A percentile compares a stretch with the other conserved stretches of the same genome.
These are phyloP conservation scores for Pseudogymnoascus sp. DNA, from an alignment of 2,329 filamentous ascomycete genomes.

Conservation along the genomic window DNA sequence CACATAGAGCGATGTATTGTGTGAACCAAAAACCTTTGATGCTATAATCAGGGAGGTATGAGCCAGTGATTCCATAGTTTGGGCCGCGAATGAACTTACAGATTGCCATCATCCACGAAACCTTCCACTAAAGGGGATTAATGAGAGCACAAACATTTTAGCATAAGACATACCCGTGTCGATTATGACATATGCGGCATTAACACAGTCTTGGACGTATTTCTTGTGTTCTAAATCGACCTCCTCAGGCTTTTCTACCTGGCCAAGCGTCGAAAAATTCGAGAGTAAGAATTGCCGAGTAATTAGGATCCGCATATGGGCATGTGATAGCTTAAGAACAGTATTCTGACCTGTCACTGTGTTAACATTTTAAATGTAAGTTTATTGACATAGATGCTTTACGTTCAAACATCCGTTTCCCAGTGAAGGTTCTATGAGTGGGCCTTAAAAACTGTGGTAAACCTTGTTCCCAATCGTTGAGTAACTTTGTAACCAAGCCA, in stretches of 20 bases:
- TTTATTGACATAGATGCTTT: constrained; percentile 37
- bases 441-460: constrained; percentile 31
- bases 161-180: constrained; percentile 32
- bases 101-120: neutral
- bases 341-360: constrained; percentile 42
- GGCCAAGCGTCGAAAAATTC: constrained; percentile 31
- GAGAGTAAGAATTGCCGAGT: constrained; percentile 46
- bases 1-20: constrained; percentile 47
- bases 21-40: constrained; percentile 45
- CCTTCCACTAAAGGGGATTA: neutral
- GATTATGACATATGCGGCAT: constrained; percentile 39
- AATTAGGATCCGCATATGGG: constrained; percentile 48
- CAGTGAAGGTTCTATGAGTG: constrained; percentile 6
- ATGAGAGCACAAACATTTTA: neutral
- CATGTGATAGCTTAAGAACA: constrained; percentile 46
- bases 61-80: constrained; percentile 25
- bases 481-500: constrained; percentile 31
- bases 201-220: constrained; percentile 38
- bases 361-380: constrained; percentile 36
- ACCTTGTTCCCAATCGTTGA: constrained; percentile 34
- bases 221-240: constrained; percentile 21
- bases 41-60: constrained; percentile 2
- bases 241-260: constrained; percentile 19
- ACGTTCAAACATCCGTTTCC: constrained; percentile 15
- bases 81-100: constrained; percentile 33